Evolutionary conservation across 495 filamentous ascomycete species (phyloP), one percentile per base, ranked within the genome.

Genomic region (Astrocystis sublimbata): DNA sequence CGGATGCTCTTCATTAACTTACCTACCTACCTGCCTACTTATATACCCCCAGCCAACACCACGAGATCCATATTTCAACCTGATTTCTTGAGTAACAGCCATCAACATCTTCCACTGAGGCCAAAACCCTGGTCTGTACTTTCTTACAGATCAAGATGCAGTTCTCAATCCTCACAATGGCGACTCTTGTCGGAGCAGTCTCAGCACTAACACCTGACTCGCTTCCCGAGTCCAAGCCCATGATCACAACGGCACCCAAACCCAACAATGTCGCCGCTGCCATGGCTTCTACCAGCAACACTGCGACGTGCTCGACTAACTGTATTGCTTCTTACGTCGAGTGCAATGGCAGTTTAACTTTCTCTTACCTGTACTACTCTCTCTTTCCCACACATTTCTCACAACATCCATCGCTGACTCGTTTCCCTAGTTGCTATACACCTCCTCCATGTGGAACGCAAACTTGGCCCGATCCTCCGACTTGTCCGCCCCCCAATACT

Each of bases 341-440:
- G 28, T 63, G 61, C 45, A 0, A 63, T 41, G 45, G 46, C n/a
- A n/a, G 43, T 3, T 43, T 63, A 45, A 63, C 61, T 43, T 63
- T 58, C 36, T 43, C 58, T 19, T 50, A 45, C 19, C 42, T 51
- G 61, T 63, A 58, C 35, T 4, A 1, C 35, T 24, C 28, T 52
- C 35, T 9, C 15, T 30, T 21, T 33, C 31, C 2, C 31, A 17
- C 17, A 36, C 9, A 13, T 30, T 38, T 19, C 17, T 6, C 31
- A 47, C 13, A 41, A 28, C 31, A 5, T 30, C 2, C 31, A 5
- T 30, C 2, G 19, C 60, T 62, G 12, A 62, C 31, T n/a, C 5
- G 10, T 13, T 51, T 12, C 5, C 17, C 15, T 28, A 63, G 61
- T 13, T 63, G 61, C 36, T 63, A 41, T 45, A 63, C 61, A 4